Conservation (phyloP, 257 asterid species). For the Solanum ossicruentum region DNA sequence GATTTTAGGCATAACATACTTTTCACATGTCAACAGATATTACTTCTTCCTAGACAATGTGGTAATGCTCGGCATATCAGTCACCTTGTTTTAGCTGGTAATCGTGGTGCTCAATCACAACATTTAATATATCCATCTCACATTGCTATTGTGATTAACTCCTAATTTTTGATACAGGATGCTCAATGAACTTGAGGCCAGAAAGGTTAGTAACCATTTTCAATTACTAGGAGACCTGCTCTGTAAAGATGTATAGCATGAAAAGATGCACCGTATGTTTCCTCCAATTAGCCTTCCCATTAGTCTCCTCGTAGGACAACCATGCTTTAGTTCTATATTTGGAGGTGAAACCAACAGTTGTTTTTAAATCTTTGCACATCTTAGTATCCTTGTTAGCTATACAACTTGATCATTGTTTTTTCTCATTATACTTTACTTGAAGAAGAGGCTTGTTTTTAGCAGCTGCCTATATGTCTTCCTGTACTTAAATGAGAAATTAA, state of each 20-base stretch:
- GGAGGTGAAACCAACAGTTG: background rate
- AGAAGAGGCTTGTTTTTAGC: background rate
- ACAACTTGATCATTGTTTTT: background rate
- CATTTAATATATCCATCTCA: background rate
- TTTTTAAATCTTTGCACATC: background rate
- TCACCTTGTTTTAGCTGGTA: slow-evolving; percentile 42
- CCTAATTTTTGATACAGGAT: slow-evolving; percentile 28
- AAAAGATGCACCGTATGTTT: background rate
- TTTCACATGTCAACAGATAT: slow-evolving; percentile 31
- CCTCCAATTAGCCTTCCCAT: background rate
- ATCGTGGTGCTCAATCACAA: background rate
- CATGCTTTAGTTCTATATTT: background rate
- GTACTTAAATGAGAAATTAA: background rate
- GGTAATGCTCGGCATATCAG: slow-evolving; percentile 32
- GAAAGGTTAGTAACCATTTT: slow-evolving; percentile 39
- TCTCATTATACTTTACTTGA: background rate
- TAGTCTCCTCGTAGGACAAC: background rate
- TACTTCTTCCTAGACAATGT: slow-evolving; percentile 14
- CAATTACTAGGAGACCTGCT: background rate
- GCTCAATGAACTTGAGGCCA: slow-evolving; percentile 15
- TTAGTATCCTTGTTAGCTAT: background rate
- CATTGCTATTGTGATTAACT: background rate
- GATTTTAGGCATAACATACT: background rate
- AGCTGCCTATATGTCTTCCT: background rate
- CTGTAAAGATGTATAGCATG: background rate